A percentile compares a stretch with the other conserved stretches of the same genome.
Conservation (phyloP, 2,329 filamentous ascomycete species). For the Blastomyces silverae region DNA sequence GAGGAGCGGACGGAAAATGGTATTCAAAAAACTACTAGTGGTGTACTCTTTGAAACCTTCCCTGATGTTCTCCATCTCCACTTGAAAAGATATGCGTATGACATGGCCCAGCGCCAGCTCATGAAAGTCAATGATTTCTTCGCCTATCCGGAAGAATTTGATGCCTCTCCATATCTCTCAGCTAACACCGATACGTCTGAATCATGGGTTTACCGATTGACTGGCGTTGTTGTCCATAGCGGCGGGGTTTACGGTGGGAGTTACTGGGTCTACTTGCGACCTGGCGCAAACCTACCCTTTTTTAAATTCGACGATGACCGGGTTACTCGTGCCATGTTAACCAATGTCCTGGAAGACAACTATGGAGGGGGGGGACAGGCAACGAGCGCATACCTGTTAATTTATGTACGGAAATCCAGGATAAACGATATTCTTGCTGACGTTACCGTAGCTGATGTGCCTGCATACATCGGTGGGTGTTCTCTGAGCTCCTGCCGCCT, state of each 20-base stretch:
- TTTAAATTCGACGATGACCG: conserved; percentile 18
- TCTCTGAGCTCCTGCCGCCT: background rate
- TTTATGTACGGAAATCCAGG: conserved; percentile 17
- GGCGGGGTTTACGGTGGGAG: conserved; percentile 12
- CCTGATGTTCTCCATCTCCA: conserved; percentile 24
- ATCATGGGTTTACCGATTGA: conserved; percentile 16
- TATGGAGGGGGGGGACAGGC: conserved; percentile 12
- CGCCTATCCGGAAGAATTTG: conserved; percentile 29
- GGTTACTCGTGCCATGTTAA: conserved; percentile 14
- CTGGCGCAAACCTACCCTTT: conserved; percentile 11
- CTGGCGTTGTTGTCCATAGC: conserved; percentile 16
- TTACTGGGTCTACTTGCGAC: conserved; percentile 14
- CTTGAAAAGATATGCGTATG: conserved; percentile 15
- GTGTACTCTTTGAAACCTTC: conserved; percentile 17
- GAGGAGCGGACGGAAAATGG: conserved; percentile 1
- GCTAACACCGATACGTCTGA: conserved; percentile 12
- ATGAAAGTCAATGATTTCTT: conserved; percentile 25
- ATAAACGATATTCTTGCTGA: conserved; percentile 13
- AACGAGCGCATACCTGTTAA: conserved; percentile 16
- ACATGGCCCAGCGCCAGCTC: conserved; percentile 15
- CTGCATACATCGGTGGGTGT: conserved; percentile 10
- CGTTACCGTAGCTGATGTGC: conserved; percentile 11
- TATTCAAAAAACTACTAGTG: background rate
- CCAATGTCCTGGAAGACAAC: conserved; percentile 16
- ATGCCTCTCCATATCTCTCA: conserved; percentile 18